These are phyloP conservation scores for Boletus fagicola DNA, from an alignment of 768 basidiomycete species.

Conservation along the genomic window DNA sequence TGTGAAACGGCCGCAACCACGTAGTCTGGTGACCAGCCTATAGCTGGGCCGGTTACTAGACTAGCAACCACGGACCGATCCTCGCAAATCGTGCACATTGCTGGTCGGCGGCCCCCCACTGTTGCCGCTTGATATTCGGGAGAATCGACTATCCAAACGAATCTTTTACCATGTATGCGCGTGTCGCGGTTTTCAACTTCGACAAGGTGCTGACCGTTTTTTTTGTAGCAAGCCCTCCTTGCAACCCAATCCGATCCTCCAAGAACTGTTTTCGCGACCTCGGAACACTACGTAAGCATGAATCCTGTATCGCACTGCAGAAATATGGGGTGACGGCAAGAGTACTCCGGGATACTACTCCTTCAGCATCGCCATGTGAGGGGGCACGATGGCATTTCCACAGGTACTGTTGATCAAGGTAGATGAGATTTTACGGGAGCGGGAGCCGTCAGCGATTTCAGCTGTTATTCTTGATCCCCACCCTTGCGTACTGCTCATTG, in stretches of 20 bases:
- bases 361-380: too few species aligned
- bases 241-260: neutral
- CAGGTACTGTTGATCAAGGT: too few species aligned
- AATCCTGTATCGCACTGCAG: too few species aligned
- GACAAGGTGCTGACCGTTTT: neutral
- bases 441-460: neutral
- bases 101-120: neutral
- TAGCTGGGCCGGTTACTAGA: too few species aligned
- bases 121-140: neutral
- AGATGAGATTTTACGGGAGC: too few species aligned
- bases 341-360: too few species aligned
- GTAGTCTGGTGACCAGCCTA: neutral
- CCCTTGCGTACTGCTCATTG: neutral
- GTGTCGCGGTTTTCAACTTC: neutral
- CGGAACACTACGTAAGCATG: too few species aligned
- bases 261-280: neutral
- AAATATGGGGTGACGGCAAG: too few species aligned
- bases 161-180: neutral
- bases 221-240: too few species aligned
- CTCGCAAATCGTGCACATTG: neutral
- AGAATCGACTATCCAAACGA: neutral
- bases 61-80: neutral
- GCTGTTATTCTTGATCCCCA: neutral
- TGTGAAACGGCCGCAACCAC: neutral
- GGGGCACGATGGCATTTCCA: too few species aligned